These are phyloP conservation scores for Cupressus sempervirens DNA, from an alignment of 75 land plant species.

Conservation along the genomic window DNA sequence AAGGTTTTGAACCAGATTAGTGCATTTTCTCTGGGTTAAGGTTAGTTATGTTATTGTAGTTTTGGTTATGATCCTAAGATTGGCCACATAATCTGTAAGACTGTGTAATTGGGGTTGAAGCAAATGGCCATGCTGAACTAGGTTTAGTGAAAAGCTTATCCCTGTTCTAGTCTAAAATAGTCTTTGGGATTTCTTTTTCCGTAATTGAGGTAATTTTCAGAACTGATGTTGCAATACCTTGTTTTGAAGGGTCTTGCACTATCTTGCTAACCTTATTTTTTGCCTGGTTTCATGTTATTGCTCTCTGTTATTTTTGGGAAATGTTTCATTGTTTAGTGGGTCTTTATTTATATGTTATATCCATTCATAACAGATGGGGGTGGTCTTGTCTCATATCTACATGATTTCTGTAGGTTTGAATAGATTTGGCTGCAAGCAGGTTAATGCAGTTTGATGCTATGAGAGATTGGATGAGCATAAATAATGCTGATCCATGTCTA, in stretches of 20 bases:
- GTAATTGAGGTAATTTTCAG: background rate
- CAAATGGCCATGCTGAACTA: background rate
- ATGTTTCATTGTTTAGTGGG: background rate
- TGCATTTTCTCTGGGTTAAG: background rate
- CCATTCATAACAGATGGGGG: background rate
- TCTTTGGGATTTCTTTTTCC: background rate
- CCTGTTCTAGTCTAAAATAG: background rate
- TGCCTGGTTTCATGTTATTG: background rate
- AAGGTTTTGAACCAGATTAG: background rate
- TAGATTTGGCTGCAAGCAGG: background rate
- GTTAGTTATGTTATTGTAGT: background rate
- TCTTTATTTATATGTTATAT: background rate
- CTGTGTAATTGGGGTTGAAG: background rate
- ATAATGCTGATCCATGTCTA: constrained; percentile 8
- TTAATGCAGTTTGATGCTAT: background rate
- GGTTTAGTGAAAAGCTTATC: background rate
- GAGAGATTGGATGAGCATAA: background rate
- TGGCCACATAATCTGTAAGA: background rate
- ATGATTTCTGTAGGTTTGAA: background rate
- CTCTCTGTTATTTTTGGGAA: background rate
- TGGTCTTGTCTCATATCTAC: background rate
- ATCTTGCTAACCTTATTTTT: background rate
- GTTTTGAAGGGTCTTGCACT: background rate
- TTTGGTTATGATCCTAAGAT: background rate
- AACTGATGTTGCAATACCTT: background rate